phyloP scores from a whole-genome alignment of 371 early-diverging fungal species.

The Nematocida displodere region DNA sequence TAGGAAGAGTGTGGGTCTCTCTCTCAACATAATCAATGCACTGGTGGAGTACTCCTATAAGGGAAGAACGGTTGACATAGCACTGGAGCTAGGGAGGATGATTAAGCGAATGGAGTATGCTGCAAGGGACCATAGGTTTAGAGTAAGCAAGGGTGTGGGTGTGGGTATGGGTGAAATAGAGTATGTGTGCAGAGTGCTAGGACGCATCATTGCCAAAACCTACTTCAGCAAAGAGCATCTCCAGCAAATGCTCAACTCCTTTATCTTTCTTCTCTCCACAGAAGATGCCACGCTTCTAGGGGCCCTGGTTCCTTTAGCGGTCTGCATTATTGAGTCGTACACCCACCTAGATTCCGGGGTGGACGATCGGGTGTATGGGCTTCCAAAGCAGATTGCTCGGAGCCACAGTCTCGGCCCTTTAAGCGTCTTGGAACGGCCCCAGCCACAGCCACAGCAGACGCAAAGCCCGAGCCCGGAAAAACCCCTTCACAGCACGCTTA shows the following conservation, averaged over 20 bases:
- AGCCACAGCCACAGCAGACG: neutral
- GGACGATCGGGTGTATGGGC: neutral
- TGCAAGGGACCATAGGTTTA: neutral
- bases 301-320: too few species aligned
- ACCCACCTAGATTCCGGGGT: conserved; percentile 23
- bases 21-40: conserved; percentile 25
- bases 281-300: neutral
- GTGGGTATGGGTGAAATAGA: neutral
- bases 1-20: neutral
- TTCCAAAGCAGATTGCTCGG: neutral
- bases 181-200: neutral
- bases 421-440: too few species aligned
- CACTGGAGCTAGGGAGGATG: conserved; percentile 4
- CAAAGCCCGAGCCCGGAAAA: neutral
- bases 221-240: conserved; percentile 30
- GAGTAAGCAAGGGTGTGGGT: neutral
- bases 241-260: neutral
- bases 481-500: neutral
- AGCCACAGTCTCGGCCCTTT: neutral
- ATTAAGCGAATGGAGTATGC: conserved; percentile 31
- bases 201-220: neutral
- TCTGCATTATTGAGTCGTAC: conserved; percentile 24
- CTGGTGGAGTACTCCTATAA: conserved; percentile 26
- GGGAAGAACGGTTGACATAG: conserved; percentile 25
- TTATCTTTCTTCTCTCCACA: conserved; percentile 26